These are phyloP conservation scores for Geotrichum siamense DNA, from an alignment of 1,139 yeast species.

Conservation along the genomic window DNA sequence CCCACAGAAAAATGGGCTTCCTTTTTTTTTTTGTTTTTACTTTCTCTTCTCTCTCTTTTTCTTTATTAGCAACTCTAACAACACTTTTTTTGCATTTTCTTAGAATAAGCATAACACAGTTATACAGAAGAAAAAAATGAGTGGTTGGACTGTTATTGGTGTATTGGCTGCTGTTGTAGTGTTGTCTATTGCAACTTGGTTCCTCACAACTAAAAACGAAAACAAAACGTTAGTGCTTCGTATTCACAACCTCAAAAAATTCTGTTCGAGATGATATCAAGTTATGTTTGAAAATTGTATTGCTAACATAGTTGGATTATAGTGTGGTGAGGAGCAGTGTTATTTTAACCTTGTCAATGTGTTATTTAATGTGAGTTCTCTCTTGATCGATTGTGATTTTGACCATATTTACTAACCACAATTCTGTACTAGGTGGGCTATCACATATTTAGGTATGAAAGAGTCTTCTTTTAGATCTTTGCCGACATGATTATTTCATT, in stretches of 20 bases:
- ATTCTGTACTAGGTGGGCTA: constrained; percentile 55
- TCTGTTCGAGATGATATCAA: not conserved
- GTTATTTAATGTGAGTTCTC: constrained; percentile 61
- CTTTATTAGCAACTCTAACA: too few relatives aligned
- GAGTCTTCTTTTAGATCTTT: too few relatives aligned
- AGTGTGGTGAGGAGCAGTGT: constrained; percentile 90
- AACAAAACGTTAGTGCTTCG: constrained; percentile 36
- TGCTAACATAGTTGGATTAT: constrained; percentile 8
- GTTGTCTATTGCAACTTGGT: constrained; percentile 56
- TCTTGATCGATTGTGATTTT: not conserved
- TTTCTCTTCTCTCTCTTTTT: too few relatives aligned
- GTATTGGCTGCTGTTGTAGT: constrained; percentile 57
- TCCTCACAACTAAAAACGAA: constrained; percentile 53
- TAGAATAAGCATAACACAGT: too few relatives aligned
- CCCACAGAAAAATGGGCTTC: too few relatives aligned
- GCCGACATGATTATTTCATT: too few relatives aligned
- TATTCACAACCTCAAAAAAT: too few relatives aligned
- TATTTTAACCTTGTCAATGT: constrained; percentile 74
- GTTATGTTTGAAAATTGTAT: not conserved
- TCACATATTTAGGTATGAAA: constrained; percentile 55
- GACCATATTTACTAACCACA: constrained; percentile 9
- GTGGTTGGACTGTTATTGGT: constrained; percentile 61
- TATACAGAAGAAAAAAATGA: too few relatives aligned
- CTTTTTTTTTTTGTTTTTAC: too few relatives aligned
- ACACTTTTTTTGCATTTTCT: too few relatives aligned